phyloP scores from a whole-genome alignment of 805 yeast genomes.

The Tetrapisispora fleetii region DNA sequence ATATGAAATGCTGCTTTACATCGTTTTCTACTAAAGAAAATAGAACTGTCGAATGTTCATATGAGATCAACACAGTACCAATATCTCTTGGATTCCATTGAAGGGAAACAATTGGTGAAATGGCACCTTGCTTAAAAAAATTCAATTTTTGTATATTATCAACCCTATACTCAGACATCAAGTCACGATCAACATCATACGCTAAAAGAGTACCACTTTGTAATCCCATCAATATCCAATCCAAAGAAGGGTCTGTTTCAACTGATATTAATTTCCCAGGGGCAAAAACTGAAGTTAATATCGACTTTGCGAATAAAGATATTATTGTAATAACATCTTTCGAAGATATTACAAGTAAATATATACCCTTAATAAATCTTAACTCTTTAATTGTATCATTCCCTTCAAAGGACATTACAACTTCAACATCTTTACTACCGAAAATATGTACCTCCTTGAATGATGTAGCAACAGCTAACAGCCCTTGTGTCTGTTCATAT shows the following conservation, averaged over 20 bases:
- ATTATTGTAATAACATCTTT: conserved; percentile 54
- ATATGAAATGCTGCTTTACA: conserved; percentile 46
- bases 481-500: conserved; percentile 80
- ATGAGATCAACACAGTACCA: conserved; percentile 66
- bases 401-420: conserved; percentile 45
- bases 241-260: conserved; percentile 78
- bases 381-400: conserved; percentile 44
- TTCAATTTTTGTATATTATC: conserved; percentile 56
- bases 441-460: conserved; percentile 62
- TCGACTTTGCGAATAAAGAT: conserved; percentile 54
- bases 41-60: conserved; percentile 55
- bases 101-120: conserved; percentile 57
- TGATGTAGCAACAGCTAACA: conserved; percentile 72
- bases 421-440: conserved; percentile 77
- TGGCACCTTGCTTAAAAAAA: conserved; percentile 45
- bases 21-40: conserved; percentile 57
- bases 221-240: conserved; percentile 76
- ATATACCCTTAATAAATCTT: conserved; percentile 69
- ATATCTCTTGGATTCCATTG: conserved; percentile 86
- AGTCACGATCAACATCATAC: conserved; percentile 75
- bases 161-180: conserved; percentile 52
- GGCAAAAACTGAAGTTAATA: conserved; percentile 50
- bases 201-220: conserved; percentile 62
- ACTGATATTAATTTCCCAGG: conserved; percentile 59
- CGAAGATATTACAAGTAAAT: conserved; percentile 61